Evolutionary conservation across 169 alveolate species (phyloP).

Genomic region (Eimeria falciformis): DNA sequence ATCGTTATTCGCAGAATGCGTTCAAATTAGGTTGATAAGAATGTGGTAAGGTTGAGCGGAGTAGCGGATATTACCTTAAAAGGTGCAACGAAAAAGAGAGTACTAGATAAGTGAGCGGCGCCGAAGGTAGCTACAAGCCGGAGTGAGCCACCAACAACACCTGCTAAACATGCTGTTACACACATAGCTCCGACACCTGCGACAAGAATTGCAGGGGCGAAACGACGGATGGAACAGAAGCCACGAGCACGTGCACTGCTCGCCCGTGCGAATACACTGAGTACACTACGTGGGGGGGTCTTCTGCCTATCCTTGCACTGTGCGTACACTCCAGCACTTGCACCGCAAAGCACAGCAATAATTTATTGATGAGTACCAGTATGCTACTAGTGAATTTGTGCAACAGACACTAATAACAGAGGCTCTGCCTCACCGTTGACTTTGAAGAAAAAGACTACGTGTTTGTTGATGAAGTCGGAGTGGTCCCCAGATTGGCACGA

Average conservation of each 20-base stretch:
- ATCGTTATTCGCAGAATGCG: not conserved
- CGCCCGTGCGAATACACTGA: not conserved
- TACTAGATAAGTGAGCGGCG: not conserved
- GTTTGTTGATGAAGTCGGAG: conserved; percentile 57
- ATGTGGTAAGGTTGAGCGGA: not conserved
- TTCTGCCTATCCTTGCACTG: conserved; percentile 38
- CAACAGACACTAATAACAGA: too few species aligned
- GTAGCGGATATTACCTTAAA: not conserved
- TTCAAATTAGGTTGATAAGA: conserved; percentile 27
- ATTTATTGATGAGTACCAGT: too few species aligned
- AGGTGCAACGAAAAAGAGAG: conserved; percentile 19
- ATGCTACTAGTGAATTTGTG: too few species aligned
- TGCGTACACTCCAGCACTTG: conserved; percentile 52
- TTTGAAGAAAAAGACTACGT: conserved; percentile 36
- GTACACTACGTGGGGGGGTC: not conserved
- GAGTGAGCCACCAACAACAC: not conserved
- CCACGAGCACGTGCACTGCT: conserved; percentile 25
- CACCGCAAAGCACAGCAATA: not conserved
- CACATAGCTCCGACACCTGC: conserved; percentile 52
- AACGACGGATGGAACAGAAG: conserved; percentile 6
- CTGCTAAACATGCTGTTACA: conserved; percentile 44
- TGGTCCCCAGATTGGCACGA: not conserved
- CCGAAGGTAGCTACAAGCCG: conserved; percentile 28
- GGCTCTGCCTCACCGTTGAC: conserved; percentile 49
- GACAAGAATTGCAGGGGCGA: conserved; percentile 7